A percentile compares a stretch with the other conserved stretches of the same genome.
phyloP scores from a whole-genome alignment of 495 filamentous ascomycete species.

The Hyaloscypha hepaticicola region DNA sequence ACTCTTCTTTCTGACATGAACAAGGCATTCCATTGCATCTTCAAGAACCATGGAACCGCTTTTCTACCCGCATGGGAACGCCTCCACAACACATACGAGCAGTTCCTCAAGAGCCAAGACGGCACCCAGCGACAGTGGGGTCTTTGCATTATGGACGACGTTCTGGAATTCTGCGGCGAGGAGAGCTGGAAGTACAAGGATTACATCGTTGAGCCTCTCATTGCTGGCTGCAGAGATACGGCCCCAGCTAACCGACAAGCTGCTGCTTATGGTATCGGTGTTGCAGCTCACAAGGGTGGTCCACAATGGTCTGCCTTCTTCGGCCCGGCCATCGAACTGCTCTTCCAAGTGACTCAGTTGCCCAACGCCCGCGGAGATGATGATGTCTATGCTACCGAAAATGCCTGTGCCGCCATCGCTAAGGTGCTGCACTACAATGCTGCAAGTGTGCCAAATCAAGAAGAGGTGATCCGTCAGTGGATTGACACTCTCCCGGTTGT shows the following conservation, averaged over 20 bases:
- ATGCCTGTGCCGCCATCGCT: conserved; percentile 93
- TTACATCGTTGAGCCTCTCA: conserved; percentile 81
- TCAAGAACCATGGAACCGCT: conserved; percentile 83
- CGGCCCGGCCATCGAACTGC: conserved; percentile 68
- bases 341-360: conserved; percentile 81
- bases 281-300: conserved; percentile 92
- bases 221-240: conserved; percentile 77
- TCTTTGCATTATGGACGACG: conserved; percentile 97
- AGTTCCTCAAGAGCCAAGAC: conserved; percentile 79
- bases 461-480: conserved; percentile 77
- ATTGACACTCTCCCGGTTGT: conserved; percentile 85
- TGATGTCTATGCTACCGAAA: conserved; percentile 96
- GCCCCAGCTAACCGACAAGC: conserved; percentile 94
- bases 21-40: conserved; percentile 98
- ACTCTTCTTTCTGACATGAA: conserved; percentile 98
- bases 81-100: conserved; percentile 78
- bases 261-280: conserved; percentile 92
- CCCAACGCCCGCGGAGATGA: conserved; percentile 84
- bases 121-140: conserved; percentile 97
- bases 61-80: conserved; percentile 89
- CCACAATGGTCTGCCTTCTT: conserved; percentile 80
- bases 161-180: conserved; percentile 91
- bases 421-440: conserved; percentile 92
- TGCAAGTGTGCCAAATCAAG: conserved; percentile 66
- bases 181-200: conserved; percentile 79